Base-by-base conservation (phyloP, 805 yeast genomes). In the Cyberlindnera galapagoensis region DNA sequence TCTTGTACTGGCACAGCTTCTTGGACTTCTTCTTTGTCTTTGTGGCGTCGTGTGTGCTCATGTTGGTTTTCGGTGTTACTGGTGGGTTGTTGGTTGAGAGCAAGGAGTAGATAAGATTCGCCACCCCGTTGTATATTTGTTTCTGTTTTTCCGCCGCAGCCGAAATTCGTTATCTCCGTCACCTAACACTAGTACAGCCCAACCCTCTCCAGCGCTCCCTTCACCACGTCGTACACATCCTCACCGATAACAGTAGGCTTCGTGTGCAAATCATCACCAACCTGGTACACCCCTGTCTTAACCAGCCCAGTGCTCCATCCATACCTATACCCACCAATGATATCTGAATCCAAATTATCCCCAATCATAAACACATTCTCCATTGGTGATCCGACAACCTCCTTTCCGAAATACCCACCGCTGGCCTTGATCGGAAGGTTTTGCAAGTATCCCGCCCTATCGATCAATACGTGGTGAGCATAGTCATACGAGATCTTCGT, bases 321-420 rank as follows among this genome's bases (percentile, higher is more conserved):
- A 52, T 79, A 77, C 30, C 64, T 62, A 46, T 81, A 79, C 6
- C 95, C 98, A 1, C 98, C 98, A 35, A 69, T 68, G 33, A 92
- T 92, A 54, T 92, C 98, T 31, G 87, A 74, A 18, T 80, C 92
- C 4, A 97, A 97, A 56, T 92, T 92, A 59, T 92, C 98, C 18
- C 98, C 98, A 21, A 92, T 85, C 98, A 92, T 92, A 59, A 69
- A 88, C 2, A 92, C 80, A n/a, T 69, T 57, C 22, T 64, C 60
- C 46, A 81, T 65, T n/a, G 72, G 76, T 0, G 69, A 46, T 3
- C 39, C 13, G 0, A 8, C 20, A 2, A 51, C 39, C 14, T 38
- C 40, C 19, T 47, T 35, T 9, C 57, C 58, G 7, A 52, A 42
- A 22, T 32, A 39, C 25, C 23, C 39, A 6, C 20, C 24, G 11